Base-by-base conservation (phyloP, 352 stramenopile species). In the Pythium sukuiense region DNA sequence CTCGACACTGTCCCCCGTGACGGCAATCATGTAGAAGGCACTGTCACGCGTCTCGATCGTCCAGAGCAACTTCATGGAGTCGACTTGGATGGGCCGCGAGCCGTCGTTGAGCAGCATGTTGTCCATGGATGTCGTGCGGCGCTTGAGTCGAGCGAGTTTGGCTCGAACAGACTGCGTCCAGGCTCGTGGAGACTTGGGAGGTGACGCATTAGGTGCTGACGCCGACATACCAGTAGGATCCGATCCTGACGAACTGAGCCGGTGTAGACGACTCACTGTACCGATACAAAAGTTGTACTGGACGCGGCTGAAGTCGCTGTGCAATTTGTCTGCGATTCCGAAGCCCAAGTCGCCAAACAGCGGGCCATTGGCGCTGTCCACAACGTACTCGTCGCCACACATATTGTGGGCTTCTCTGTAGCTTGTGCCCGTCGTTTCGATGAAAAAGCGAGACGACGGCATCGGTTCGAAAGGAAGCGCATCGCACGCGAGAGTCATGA, bases 21-120 rank as follows among this genome's bases (percentile, higher is more conserved):
- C 79, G 0, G 79, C 72, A 11, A 87, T 75, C 71, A 90, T 90
- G 58, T 92, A 84, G 53, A 91, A 92, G 0, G 86, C 71, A 9
- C 71, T 76, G 58, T 95, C 85, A 30, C 87, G 78, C 16, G 84
- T 90, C 60, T 89, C 79, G 43, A 95, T 67, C 1, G 84, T 93
- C 87, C 87, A 95, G 7, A 92, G 58, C 2, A 95, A 63, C 55
- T 88, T 89, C 81, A 93, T 90, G 0, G 85, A 83, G 48, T 94
- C 84, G 1, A 94, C 74, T 77, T 94, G 86, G 32, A 94, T 92
- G 1, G 86, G 86, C 37, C 81, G 79, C 0, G 83, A 90, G 0
- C 83, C 84, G 54, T 90, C 84, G 52, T 88, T 88, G 2, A 89
- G 45, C 14, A 90, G 69, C 18, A 90, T 68, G 37, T 92, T 92